Conservation (phyloP, 2,329 filamentous ascomycete species). For the Zarea fungicola region DNA sequence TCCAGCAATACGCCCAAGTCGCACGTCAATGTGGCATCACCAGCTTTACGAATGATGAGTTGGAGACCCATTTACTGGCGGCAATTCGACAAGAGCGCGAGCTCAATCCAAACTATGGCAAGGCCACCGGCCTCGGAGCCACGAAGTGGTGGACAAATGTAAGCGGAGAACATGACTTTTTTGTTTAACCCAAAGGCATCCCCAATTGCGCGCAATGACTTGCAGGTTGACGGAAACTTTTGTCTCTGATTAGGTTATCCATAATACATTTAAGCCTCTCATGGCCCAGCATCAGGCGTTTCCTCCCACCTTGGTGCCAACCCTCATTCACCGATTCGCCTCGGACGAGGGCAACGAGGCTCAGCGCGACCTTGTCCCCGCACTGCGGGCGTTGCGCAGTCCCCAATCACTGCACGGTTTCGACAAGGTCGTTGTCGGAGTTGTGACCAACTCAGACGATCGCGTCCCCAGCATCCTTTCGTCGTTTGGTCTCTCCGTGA, state of each 20-base stretch:
- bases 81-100: slow-evolving; percentile 45
- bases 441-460: slow-evolving; percentile 60
- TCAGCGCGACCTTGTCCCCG: slow-evolving; percentile 38
- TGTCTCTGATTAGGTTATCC: slow-evolving; percentile 49
- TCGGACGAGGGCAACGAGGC: slow-evolving; percentile 47
- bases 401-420: slow-evolving; percentile 20
- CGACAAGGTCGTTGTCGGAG: slow-evolving; percentile 42
- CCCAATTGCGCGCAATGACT: too few relatives aligned
- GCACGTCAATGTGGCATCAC: slow-evolving; percentile 46
- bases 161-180: slow-evolving; percentile 13
- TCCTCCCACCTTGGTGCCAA: slow-evolving; percentile 40
- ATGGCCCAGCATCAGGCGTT: slow-evolving; percentile 26
- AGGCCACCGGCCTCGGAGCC: slow-evolving; percentile 42
- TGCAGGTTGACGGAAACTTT: too few relatives aligned
- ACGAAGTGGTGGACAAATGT: slow-evolving; percentile 57
- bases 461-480: slow-evolving; percentile 49
- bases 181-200: background rate
- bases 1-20: slow-evolving; percentile 48
- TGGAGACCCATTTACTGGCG: slow-evolving; percentile 26
- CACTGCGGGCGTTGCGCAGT: slow-evolving; percentile 37
- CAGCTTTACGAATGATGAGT: slow-evolving; percentile 35
- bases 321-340: slow-evolving; percentile 48
- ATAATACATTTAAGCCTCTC: slow-evolving; percentile 45
- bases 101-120: slow-evolving; percentile 55
- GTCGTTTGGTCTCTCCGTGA: slow-evolving; percentile 47